These are phyloP conservation scores for Silene conica DNA, from an alignment of 148 eudicot species.

Conservation along the genomic window DNA sequence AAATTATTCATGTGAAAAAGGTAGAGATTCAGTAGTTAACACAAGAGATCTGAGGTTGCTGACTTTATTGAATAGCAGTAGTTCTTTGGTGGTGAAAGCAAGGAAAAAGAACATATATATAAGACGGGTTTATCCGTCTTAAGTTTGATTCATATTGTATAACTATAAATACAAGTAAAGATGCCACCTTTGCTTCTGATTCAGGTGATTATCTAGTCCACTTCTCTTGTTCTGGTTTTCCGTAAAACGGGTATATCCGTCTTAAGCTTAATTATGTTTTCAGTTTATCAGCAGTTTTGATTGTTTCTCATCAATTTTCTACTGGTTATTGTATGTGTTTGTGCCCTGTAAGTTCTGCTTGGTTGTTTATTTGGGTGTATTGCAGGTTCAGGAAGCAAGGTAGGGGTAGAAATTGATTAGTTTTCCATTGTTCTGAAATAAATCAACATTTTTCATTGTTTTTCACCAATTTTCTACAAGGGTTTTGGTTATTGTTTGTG, in stretches of 20 bases:
- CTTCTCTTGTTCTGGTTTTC: background rate
- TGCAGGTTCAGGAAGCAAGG: no score
- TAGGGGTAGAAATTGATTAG: no score
- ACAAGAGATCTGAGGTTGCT: constrained; percentile 24
- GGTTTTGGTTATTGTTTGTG: background rate
- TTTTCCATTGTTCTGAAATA: background rate
- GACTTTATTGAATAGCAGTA: constrained; percentile 13
- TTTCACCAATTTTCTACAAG: constrained; percentile 9
- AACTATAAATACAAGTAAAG: background rate
- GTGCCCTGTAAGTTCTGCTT: background rate
- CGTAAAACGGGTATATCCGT: background rate
- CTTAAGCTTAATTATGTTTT: no score
- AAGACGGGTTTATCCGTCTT: no score
- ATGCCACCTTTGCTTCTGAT: constrained; percentile 32
- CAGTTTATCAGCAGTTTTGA: background rate
- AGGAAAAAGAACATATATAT: background rate
- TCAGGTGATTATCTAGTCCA: constrained; percentile 36
- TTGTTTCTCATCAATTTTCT: constrained; percentile 3
- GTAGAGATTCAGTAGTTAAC: constrained; percentile 17
- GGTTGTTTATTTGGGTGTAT: constrained; percentile 3
- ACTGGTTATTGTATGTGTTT: background rate
- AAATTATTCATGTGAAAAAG: constrained; percentile 38
- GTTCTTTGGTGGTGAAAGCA: constrained; percentile 25
- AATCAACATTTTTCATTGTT: constrained; percentile 2
- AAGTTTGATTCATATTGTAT: no score